These are phyloP conservation scores for Entamoeba histolytica DNA, from an alignment of 208 protist genomes.

Conservation along the genomic window DNA sequence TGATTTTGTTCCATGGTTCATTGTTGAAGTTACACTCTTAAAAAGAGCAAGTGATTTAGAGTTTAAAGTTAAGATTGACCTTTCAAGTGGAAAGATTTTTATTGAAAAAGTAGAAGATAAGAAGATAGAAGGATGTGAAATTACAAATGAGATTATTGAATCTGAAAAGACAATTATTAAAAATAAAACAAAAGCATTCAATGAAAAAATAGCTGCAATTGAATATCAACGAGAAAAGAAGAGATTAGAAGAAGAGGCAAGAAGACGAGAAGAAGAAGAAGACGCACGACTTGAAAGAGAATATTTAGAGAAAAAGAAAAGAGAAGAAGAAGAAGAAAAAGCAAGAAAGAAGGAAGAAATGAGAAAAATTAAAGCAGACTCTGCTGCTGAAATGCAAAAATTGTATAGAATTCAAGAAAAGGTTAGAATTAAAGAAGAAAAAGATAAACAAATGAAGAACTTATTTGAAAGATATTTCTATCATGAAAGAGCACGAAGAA, in stretches of 20 bases:
- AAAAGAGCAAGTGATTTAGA: not conserved
- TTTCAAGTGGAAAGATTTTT: not conserved
- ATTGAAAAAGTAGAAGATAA: not conserved
- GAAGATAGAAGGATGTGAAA: not conserved
- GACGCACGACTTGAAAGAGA: not conserved
- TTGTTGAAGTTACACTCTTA: not conserved
- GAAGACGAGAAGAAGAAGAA: not conserved
- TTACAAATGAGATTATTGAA: not conserved
- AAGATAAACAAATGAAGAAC: not conserved
- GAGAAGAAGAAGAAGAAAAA: not conserved
- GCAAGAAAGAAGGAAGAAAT: not conserved
- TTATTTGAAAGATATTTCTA: not conserved
- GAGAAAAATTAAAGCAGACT: not conserved
- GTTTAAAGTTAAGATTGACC: not conserved
- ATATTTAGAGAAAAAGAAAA: not conserved
- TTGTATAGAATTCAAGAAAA: not conserved
- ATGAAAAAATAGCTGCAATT: not conserved
- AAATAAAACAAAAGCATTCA: not conserved
- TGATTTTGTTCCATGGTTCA: not conserved
- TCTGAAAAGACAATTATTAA: not conserved
- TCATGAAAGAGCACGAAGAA: not conserved
- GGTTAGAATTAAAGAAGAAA: not conserved
- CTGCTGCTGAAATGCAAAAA: not conserved
- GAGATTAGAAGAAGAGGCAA: not conserved
- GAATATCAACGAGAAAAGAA: not conserved